These are phyloP conservation scores for Boletus rufocinnamomeus DNA, from an alignment of 768 basidiomycete species.

Conservation along the genomic window DNA sequence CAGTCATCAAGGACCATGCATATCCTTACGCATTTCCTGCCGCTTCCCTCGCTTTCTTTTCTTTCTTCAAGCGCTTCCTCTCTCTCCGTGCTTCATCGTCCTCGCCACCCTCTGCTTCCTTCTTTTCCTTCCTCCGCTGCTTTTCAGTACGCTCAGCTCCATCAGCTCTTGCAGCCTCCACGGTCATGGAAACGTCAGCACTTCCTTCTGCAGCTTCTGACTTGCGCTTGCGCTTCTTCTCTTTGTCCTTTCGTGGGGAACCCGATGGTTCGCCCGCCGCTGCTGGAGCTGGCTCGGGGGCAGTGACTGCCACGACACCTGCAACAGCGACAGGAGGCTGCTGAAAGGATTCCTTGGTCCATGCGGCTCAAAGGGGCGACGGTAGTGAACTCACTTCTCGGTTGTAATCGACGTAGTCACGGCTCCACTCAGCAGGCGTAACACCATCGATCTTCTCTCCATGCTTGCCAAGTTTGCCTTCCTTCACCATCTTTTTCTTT, in stretches of 20 bases:
- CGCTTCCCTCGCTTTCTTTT: constrained; percentile 59
- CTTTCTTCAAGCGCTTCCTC: constrained; percentile 66
- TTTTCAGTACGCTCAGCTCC: constrained; percentile 56
- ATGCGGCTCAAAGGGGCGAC: not conserved
- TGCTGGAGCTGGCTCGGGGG: constrained; percentile 32
- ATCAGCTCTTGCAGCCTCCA: constrained; percentile 38
- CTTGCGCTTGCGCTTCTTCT: constrained; percentile 87
- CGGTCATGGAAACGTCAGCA: constrained; percentile 45
- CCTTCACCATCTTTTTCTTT: constrained; percentile 98
- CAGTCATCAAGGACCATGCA: not conserved
- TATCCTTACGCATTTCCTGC: constrained; percentile 28
- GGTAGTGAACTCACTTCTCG: constrained; percentile 51
- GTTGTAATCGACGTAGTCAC: constrained; percentile 92
- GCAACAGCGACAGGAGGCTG: constrained; percentile 42
- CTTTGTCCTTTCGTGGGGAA: constrained; percentile 52
- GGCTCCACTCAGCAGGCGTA: constrained; percentile 90
- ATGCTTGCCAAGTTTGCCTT: constrained; percentile 95
- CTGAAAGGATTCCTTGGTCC: constrained; percentile 24
- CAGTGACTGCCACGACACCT: constrained; percentile 22
- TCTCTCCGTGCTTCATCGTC: constrained; percentile 65
- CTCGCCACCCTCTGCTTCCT: constrained; percentile 42
- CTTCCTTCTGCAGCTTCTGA: constrained; percentile 52
- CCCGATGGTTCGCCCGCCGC: constrained; percentile 37
- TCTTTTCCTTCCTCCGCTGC: constrained; percentile 64
- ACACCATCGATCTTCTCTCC: constrained; percentile 86